Conservation (phyloP, 371 early-diverging fungal genomes). For the Apophysomyces ossiformis region DNA sequence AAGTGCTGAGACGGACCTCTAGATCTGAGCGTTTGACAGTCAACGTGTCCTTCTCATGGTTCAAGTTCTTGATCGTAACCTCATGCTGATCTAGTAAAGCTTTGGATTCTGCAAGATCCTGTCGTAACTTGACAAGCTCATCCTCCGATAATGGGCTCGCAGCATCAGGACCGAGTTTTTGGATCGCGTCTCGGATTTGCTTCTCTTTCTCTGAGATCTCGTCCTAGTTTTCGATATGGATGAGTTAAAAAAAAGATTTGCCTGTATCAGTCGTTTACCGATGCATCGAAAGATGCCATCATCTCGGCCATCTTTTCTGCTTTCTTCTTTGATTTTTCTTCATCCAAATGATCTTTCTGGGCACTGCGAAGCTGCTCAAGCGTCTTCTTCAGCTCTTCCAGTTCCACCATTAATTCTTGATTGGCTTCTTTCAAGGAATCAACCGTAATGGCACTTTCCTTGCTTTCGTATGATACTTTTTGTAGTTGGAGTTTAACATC, state of each 20-base stretch:
- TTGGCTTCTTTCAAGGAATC: slow-evolving; percentile 89
- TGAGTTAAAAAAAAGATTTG: background rate
- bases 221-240: slow-evolving; percentile 34
- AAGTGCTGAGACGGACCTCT: slow-evolving; percentile 70
- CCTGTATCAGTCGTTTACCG: slow-evolving; percentile 39
- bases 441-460: slow-evolving; percentile 81
- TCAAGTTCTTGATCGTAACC: slow-evolving; percentile 68
- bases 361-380: slow-evolving; percentile 50
- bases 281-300: slow-evolving; percentile 82
- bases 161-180: slow-evolving; percentile 58
- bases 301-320: slow-evolving; percentile 81
- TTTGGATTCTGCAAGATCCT: slow-evolving; percentile 78
- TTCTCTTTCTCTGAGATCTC: slow-evolving; percentile 74
- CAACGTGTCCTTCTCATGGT: slow-evolving; percentile 64
- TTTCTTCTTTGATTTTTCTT: slow-evolving; percentile 76
- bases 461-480: slow-evolving; percentile 83
- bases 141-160: slow-evolving; percentile 36
- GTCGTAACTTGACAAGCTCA: slow-evolving; percentile 77
- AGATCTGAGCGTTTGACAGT: slow-evolving; percentile 72
- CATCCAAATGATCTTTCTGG: slow-evolving; percentile 53
- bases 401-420: slow-evolving; percentile 67
- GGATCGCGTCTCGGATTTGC: slow-evolving; percentile 68
- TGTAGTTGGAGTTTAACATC: slow-evolving; percentile 84
- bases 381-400: slow-evolving; percentile 75
- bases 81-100: slow-evolving; percentile 71